These are phyloP conservation scores for Nematodospora anomalae DNA, from an alignment of 1,139 yeast species.

Conservation along the genomic window DNA sequence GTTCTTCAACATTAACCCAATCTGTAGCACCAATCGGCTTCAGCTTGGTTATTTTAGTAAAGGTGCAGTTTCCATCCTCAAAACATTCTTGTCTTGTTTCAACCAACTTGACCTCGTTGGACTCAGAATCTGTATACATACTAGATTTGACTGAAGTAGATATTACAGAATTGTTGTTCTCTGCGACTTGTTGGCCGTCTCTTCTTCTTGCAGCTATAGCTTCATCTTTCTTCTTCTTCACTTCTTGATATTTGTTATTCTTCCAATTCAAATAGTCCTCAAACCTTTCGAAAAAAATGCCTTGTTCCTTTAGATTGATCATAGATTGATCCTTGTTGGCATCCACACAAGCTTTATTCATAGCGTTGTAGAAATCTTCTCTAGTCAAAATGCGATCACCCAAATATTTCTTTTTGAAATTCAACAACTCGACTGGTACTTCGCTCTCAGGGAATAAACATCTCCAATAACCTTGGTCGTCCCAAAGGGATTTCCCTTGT, in stretches of 20 bases:
- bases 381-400: constrained; percentile 44
- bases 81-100: constrained; percentile 54
- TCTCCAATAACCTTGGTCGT: constrained; percentile 78
- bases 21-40: constrained; percentile 36
- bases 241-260: constrained; percentile 46
- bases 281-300: constrained; percentile 55
- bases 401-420: constrained; percentile 26
- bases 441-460: constrained; percentile 72
- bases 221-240: constrained; percentile 19
- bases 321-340: constrained; percentile 17
- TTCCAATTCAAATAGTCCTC: constrained; percentile 71
- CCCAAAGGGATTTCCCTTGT: constrained; percentile 78
- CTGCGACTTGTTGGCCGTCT: constrained; percentile 10
- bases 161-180: constrained; percentile 37
- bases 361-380: constrained; percentile 44
- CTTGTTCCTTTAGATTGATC: constrained; percentile 41
- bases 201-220: constrained; percentile 6
- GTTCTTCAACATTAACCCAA: constrained; percentile 32
- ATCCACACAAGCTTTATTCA: constrained; percentile 15
- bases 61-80: constrained; percentile 62
- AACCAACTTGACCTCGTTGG: constrained; percentile 54
- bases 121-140: constrained; percentile 49
- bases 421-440: constrained; percentile 37
- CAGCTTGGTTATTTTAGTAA: constrained; percentile 38
- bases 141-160: constrained; percentile 52